Percentiles rank a stretch among this genome's conserved stretches.
Conservation (phyloP, 176 grass and related monocot species). For the Coix lacrymajobi region DNA sequence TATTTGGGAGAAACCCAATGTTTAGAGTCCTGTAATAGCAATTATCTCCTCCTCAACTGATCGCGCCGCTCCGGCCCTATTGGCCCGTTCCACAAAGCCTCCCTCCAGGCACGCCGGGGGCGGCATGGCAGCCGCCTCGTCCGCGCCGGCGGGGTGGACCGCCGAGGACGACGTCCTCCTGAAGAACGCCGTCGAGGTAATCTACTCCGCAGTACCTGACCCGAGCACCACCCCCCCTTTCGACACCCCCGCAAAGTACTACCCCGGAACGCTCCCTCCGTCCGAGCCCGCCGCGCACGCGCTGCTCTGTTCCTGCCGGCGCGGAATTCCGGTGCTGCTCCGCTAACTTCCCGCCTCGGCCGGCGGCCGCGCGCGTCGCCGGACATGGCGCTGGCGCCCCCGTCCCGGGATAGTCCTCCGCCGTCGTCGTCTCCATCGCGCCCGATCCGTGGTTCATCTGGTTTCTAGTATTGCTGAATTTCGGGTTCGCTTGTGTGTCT, state of each 20-base stretch:
- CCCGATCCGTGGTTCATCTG: background rate
- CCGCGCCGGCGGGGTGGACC: slow-evolving; percentile 35
- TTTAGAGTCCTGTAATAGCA: too few relatives aligned
- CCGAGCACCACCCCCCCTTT: background rate
- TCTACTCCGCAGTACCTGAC: background rate
- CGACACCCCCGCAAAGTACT: accelerated
- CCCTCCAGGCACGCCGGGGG: too few relatives aligned
- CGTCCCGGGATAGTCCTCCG: background rate
- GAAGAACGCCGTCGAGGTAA: slow-evolving; percentile 49
- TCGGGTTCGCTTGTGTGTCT: background rate
- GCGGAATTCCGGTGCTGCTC: background rate
- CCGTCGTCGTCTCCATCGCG: background rate
- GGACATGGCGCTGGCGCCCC: background rate
- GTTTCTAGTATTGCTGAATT: background rate
- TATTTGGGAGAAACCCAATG: too few relatives aligned
- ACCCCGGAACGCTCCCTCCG: background rate
- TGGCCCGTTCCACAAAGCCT: too few relatives aligned
- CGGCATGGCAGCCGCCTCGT: background rate
- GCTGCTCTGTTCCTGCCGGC: background rate
- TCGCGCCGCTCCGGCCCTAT: too few relatives aligned
- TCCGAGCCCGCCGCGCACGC: background rate
- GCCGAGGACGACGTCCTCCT: slow-evolving; percentile 51
- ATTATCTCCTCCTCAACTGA: too few relatives aligned
- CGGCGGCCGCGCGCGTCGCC: background rate
- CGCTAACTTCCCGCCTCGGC: background rate